phyloP scores from a whole-genome alignment of 1,284 basidiomycete species.

The Waitea zeae region DNA sequence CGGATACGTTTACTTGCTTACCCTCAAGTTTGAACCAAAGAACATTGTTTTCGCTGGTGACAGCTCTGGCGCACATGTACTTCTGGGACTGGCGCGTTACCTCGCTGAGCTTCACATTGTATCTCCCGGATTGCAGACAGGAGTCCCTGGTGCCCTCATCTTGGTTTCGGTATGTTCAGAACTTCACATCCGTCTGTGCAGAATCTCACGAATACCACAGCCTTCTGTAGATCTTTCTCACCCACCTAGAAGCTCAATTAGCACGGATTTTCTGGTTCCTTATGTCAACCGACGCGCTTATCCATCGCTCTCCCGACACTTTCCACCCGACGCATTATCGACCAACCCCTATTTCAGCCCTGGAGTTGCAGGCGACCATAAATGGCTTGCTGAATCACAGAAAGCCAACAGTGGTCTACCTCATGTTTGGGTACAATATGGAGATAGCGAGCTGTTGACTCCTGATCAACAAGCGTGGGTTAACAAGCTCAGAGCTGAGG shows the following conservation, averaged over 20 bases:
- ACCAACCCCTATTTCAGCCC: constrained; percentile 3
- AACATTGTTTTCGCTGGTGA: constrained; percentile 86
- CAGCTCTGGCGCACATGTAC: constrained; percentile 59
- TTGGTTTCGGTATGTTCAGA: constrained; percentile 2
- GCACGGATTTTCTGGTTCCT: neutral
- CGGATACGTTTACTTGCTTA: constrained; percentile 22
- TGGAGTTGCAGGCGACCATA: neutral
- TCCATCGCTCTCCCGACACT: neutral
- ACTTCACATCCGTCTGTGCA: neutral
- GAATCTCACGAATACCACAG: neutral
- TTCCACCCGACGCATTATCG: neutral
- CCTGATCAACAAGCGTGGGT: constrained; percentile 16
- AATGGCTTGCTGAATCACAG: constrained; percentile 1
- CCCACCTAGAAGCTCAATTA: neutral
- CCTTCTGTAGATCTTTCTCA: constrained; percentile 2
- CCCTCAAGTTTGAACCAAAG: constrained; percentile 80
- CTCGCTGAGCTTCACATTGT: constrained; percentile 4
- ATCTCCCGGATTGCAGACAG: neutral
- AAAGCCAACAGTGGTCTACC: neutral
- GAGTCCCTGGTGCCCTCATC: constrained; percentile 1
- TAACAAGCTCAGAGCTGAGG: constrained; percentile 17
- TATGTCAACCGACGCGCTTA: neutral
- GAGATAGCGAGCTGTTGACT: constrained; percentile 19
- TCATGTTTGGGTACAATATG: constrained; percentile 7
- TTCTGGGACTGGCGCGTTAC: constrained; percentile 13